A percentile compares a stretch with the other conserved stretches of the same genome.
phyloP scores from a whole-genome alignment of 768 basidiomycete genomes.

The Ramaria sp. region DNA sequence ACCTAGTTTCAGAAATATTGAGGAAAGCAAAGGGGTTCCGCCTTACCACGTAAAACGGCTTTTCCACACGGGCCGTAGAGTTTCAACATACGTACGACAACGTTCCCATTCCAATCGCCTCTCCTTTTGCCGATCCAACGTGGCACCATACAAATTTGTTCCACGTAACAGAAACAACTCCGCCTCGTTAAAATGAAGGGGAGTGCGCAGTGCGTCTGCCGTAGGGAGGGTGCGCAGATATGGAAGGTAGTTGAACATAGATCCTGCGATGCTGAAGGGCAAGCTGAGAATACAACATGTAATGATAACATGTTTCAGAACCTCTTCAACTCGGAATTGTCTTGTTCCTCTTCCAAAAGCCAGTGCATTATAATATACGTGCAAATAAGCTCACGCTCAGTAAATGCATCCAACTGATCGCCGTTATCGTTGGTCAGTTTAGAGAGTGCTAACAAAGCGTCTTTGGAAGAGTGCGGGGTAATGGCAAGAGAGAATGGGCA shows the following conservation, averaged over 20 bases:
- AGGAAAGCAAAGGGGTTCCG: background rate
- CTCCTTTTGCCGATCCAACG: slow-evolving; percentile 48
- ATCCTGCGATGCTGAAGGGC: slow-evolving; percentile 7
- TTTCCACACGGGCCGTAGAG: slow-evolving; percentile 31
- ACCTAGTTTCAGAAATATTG: background rate
- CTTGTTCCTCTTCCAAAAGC: slow-evolving; percentile 26
- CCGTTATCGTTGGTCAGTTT: slow-evolving; percentile 13
- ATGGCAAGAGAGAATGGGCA: slow-evolving; percentile 61
- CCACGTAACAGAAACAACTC: slow-evolving; percentile 66
- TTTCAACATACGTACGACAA: slow-evolving; percentile 34
- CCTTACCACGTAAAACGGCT: slow-evolving; percentile 57
- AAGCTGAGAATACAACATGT: slow-evolving; percentile 1
- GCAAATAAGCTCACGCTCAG: slow-evolving; percentile 58
- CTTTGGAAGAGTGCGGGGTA: slow-evolving; percentile 38
- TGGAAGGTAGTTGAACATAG: slow-evolving; percentile 33
- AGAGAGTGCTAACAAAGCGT: slow-evolving; percentile 34
- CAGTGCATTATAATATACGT: slow-evolving; percentile 58
- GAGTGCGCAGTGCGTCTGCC: slow-evolving; percentile 46
- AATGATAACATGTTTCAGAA: slow-evolving; percentile 1
- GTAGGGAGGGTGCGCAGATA: slow-evolving; percentile 66
- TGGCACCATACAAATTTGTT: slow-evolving; percentile 74
- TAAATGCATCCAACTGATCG: slow-evolving; percentile 29
- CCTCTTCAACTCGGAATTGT: slow-evolving; percentile 9
- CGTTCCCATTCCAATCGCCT: slow-evolving; percentile 56
- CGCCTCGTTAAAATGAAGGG: slow-evolving; percentile 53